Percentiles rank a stretch among this genome's conserved stretches.
Evolutionary conservation across 768 basidiomycete genomes (phyloP).

Genomic region (Lactarius hengduanensis): DNA sequence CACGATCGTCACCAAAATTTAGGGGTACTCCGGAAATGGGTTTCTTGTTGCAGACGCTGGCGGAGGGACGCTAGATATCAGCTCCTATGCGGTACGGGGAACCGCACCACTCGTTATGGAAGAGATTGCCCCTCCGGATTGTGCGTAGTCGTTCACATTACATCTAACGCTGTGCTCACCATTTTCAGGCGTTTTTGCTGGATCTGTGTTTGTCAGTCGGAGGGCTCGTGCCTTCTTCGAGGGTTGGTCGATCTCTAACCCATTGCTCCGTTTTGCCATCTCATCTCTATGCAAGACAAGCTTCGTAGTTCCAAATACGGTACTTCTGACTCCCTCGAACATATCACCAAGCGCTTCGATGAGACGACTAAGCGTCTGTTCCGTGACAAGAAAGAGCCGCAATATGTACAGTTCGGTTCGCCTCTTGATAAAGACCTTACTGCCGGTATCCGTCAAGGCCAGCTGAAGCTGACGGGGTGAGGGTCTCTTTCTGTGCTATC

Average conservation of each 20-base stretch:
- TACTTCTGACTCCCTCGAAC: constrained; percentile 65
- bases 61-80: constrained; percentile 79
- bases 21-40: constrained; percentile 74
- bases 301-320: constrained; percentile 73
- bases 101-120: constrained; percentile 73
- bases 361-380: constrained; percentile 82
- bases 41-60: constrained; percentile 81
- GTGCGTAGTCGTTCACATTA: constrained; percentile 40
- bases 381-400: constrained; percentile 61
- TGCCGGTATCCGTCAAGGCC: constrained; percentile 72
- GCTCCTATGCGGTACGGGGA: constrained; percentile 72
- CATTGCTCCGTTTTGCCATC: neutral
- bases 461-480: constrained; percentile 69
- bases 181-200: constrained; percentile 66
- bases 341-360: constrained; percentile 77
- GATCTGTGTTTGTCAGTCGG: constrained; percentile 79
- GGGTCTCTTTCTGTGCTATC: constrained; percentile 22
- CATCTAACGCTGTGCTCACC: neutral
- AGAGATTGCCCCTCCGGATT: constrained; percentile 81
- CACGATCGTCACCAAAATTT: neutral
- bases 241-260: constrained; percentile 41
- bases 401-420: constrained; percentile 75
- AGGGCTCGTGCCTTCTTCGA: constrained; percentile 70
- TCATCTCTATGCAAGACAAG: constrained; percentile 51
- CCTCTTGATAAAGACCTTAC: constrained; percentile 69